These are phyloP conservation scores for Monotropa hypopitys DNA, from an alignment of 179 eudicot species.

Conservation along the genomic window DNA sequence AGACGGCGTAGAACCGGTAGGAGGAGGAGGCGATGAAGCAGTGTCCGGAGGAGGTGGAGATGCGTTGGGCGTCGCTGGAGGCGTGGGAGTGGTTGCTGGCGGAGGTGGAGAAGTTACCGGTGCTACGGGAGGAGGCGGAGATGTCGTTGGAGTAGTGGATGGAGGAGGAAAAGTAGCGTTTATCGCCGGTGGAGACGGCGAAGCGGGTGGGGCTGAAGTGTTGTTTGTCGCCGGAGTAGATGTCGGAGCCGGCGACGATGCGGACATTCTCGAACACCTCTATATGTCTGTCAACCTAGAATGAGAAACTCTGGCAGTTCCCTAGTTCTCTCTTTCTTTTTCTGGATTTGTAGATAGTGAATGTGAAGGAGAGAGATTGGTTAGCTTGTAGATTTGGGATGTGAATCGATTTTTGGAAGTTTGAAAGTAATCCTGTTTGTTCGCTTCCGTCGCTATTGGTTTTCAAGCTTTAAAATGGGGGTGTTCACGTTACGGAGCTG, in stretches of 20 bases:
- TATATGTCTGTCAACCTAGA: not conserved
- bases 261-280: slow-evolving; percentile 11
- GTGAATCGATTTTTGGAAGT: not conserved
- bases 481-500: not conserved
- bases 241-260: slow-evolving; percentile 24
- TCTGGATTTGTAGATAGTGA: not conserved
- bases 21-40: slow-evolving; percentile 8
- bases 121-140: slow-evolving; percentile 19
- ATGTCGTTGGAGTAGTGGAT: slow-evolving; percentile 15
- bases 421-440: not conserved
- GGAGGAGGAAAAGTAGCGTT: slow-evolving; percentile 18
- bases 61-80: slow-evolving; percentile 8
- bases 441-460: not conserved
- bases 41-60: slow-evolving; percentile 15
- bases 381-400: not conserved
- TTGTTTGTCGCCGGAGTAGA: slow-evolving; percentile 20
- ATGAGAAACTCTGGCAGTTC: not conserved
- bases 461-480: not conserved
- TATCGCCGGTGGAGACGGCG: slow-evolving; percentile 13
- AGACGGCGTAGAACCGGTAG: slow-evolving; percentile 7
- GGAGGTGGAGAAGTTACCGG: slow-evolving; percentile 18
- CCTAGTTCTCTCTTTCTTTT: too few relatives aligned
- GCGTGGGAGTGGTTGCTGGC: slow-evolving; percentile 10
- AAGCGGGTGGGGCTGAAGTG: slow-evolving; percentile 15
- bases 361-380: slow-evolving; percentile 5